These are phyloP conservation scores for Cnidoscolus chayamansa DNA, from an alignment of 441 rosid species.

Conservation along the genomic window DNA sequence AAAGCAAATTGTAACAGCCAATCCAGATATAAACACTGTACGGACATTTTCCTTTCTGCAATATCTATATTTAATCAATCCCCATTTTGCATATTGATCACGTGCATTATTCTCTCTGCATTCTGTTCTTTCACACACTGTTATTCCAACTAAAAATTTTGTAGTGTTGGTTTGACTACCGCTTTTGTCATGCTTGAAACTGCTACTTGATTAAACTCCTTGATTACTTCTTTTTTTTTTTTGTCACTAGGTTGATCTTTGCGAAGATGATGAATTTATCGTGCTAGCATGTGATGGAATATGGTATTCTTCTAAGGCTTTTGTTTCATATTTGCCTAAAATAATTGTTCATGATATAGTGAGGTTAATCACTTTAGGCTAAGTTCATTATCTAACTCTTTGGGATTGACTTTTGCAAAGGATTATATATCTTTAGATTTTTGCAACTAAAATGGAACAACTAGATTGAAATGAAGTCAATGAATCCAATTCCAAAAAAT, in stretches of 20 bases:
- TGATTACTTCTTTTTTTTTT: background rate
- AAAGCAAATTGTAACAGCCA: conserved; percentile 79
- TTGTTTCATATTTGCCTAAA: conserved; percentile 8
- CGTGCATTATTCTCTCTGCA: background rate
- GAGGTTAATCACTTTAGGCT: background rate
- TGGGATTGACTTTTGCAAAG: background rate
- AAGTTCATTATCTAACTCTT: background rate
- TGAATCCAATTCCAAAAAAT: background rate
- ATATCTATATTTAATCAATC: background rate
- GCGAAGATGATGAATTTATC: conserved; percentile 84
- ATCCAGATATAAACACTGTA: conserved; percentile 82
- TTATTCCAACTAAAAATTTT: background rate
- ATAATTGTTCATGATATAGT: background rate
- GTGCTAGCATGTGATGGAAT: conserved; percentile 96
- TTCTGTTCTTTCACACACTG: background rate
- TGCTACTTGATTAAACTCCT: background rate
- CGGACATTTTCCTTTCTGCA: conserved; percentile 16
- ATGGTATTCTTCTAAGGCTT: conserved; percentile 37
- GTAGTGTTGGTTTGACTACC: background rate
- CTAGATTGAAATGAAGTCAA: background rate
- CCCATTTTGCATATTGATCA: background rate
- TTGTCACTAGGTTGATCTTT: conserved; percentile 67
- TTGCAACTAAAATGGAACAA: background rate
- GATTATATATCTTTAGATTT: background rate
- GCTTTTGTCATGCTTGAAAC: background rate